Evolutionary conservation across 2,329 filamentous ascomycete species (phyloP).

Genomic region (Fusarium tupiense): DNA sequence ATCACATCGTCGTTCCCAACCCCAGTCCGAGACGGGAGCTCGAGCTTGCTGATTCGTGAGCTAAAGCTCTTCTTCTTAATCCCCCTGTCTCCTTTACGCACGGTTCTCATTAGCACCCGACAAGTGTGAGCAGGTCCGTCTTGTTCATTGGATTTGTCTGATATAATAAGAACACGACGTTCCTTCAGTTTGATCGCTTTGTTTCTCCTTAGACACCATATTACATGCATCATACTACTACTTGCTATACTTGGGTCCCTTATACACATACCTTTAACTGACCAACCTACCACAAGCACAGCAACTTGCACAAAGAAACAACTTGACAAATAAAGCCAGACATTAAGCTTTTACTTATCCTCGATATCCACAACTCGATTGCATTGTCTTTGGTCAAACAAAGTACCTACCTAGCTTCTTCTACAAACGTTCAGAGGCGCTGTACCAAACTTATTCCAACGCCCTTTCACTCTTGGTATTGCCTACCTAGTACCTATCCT

Average conservation of each 20-base stretch:
- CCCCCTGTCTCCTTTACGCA: slow-evolving; percentile 25
- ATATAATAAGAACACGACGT: slow-evolving; percentile 7
- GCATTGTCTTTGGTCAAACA: not conserved
- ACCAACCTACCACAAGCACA: slow-evolving; percentile 9
- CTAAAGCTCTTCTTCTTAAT: slow-evolving; percentile 18
- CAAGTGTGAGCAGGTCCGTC: slow-evolving; percentile 18
- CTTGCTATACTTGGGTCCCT: not conserved
- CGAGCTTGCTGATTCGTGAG: slow-evolving; percentile 33
- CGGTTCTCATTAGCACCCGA: slow-evolving; percentile 35
- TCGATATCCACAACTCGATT: not conserved
- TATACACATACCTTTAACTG: slow-evolving; percentile 1
- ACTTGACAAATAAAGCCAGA: not conserved
- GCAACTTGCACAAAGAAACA: slow-evolving; percentile 6
- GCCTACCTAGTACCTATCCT: not conserved
- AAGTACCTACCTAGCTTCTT: not conserved
- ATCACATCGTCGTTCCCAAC: slow-evolving; percentile 38
- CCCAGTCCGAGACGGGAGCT: slow-evolving; percentile 32
- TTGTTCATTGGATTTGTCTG: not conserved
- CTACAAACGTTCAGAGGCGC: not conserved
- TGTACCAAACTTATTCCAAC: slow-evolving; percentile 3
- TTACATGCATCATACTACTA: not conserved
- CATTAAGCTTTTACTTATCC: not conserved
- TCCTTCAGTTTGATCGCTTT: slow-evolving; percentile 1
- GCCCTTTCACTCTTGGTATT: not conserved
- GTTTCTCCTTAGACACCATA: not conserved